Conservation (phyloP, 805 yeast genomes). For the Candida broadrunensis region DNA sequence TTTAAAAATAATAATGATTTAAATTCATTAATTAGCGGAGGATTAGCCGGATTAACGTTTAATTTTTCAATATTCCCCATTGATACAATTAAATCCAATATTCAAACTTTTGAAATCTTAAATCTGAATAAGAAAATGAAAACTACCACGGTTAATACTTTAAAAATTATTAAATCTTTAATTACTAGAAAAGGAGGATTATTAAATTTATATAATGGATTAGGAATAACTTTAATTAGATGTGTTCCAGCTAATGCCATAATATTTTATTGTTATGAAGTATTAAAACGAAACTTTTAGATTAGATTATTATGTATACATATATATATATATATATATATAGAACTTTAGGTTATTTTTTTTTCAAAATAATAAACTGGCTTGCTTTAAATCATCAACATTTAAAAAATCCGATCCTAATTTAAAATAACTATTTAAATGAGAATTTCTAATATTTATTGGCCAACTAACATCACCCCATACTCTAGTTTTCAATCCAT, state of each 20-base stretch:
- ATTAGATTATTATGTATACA: neutral
- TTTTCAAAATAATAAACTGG: conserved; percentile 17
- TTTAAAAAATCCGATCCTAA: conserved; percentile 58
- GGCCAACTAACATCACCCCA: conserved; percentile 82
- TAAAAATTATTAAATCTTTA: conserved; percentile 7
- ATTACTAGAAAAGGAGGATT: conserved; percentile 52
- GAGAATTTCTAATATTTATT: conserved; percentile 32
- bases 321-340: conserved; percentile 1
- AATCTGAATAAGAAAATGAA: conserved; percentile 3
- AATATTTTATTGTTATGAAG: conserved; percentile 78
- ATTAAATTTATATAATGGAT: conserved; percentile 74
- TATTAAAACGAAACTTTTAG: conserved; percentile 38
- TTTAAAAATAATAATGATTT: conserved; percentile 41
- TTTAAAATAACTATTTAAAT: conserved; percentile 48
- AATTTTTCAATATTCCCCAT: conserved; percentile 82
- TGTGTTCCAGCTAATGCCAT: conserved; percentile 90
- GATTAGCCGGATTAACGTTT: conserved; percentile 79
- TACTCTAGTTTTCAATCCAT: conserved; percentile 54
- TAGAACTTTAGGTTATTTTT: neutral
- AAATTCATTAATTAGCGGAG: conserved; percentile 75
- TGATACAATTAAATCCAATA: conserved; percentile 83
- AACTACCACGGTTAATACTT: conserved; percentile 1
- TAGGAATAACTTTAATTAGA: conserved; percentile 75
- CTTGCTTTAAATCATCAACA: conserved; percentile 55
- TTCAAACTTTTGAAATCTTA: conserved; percentile 59